Evolutionary conservation across 1,139 yeast genomes (phyloP).

Genomic region (Saccharomyces pastorianus): DNA sequence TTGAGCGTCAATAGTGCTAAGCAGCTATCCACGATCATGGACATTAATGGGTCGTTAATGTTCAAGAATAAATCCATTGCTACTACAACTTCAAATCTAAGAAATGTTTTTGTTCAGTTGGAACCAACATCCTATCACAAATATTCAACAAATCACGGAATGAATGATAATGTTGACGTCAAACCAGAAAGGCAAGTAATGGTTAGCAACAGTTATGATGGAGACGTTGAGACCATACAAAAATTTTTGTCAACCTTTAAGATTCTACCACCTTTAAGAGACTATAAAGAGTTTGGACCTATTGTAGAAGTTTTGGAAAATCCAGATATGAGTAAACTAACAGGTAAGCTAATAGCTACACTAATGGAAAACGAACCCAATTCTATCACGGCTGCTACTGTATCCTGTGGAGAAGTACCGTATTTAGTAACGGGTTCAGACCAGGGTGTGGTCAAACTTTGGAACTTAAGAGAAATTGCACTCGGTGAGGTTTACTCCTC

Average conservation of each 20-base stretch:
- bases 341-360: constrained; percentile 53
- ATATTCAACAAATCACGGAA: constrained; percentile 4
- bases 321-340: constrained; percentile 27
- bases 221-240: constrained; percentile 56
- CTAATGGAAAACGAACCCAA: constrained; percentile 45
- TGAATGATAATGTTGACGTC: background rate
- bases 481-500: constrained; percentile 58
- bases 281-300: constrained; percentile 64
- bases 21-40: constrained; percentile 13
- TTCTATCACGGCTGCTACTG: constrained; percentile 48
- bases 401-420: constrained; percentile 50
- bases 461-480: constrained; percentile 68
- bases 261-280: constrained; percentile 50
- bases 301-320: constrained; percentile 15
- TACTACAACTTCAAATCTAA: constrained; percentile 49
- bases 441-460: constrained; percentile 60
- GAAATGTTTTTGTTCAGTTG: constrained; percentile 57
- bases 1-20: background rate
- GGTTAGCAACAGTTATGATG: constrained; percentile 51
- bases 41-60: constrained; percentile 31
- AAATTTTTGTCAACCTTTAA: constrained; percentile 47
- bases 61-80: constrained; percentile 38
- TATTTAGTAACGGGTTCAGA: constrained; percentile 75
- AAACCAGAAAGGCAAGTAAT: constrained; percentile 13
- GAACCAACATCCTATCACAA: constrained; percentile 28